A percentile compares a stretch with the other conserved stretches of the same genome.
These are phyloP conservation scores for Suaeda aralocaspica DNA, from an alignment of 148 eudicot genomes.

Conservation along the genomic window DNA sequence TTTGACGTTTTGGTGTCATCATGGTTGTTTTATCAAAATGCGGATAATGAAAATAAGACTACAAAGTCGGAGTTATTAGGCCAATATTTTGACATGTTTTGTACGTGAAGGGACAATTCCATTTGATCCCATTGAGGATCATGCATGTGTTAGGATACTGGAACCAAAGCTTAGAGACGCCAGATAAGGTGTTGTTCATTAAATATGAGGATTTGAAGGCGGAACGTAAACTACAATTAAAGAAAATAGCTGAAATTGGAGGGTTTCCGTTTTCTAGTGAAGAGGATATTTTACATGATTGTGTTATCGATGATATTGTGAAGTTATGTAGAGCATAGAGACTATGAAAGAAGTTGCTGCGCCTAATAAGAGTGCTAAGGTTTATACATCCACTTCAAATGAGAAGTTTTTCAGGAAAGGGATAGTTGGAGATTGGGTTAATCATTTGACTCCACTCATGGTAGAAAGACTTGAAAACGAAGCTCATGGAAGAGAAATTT, in stretches of 20 bases:
- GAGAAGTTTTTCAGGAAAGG: constrained; percentile 45
- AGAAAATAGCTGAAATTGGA: constrained; percentile 25
- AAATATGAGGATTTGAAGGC: constrained; percentile 36
- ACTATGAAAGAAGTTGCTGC: constrained; percentile 22
- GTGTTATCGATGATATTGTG: constrained; percentile 23
- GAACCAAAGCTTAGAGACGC: constrained; percentile 23
- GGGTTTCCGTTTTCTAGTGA: constrained; percentile 25
- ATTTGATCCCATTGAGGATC: constrained; percentile 30
- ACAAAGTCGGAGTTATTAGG: constrained; percentile 13
- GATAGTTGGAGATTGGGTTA: constrained; percentile 30
- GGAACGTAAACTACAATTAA: constrained; percentile 11
- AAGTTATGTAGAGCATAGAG: constrained; percentile 29
- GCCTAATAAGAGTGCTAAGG: constrained; percentile 8
- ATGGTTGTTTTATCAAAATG: constrained; percentile 15
- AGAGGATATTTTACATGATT: constrained; percentile 21
- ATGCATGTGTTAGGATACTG: constrained; percentile 35
- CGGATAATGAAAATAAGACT: not conserved
- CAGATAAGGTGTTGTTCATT: constrained; percentile 25
- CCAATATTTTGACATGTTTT: constrained; percentile 21
- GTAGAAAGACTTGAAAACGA: constrained; percentile 28
- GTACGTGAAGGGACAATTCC: constrained; percentile 27
- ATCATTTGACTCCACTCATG: constrained; percentile 29
- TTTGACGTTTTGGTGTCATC: constrained; percentile 29
- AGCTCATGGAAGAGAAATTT: constrained; percentile 44
- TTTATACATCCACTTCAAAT: constrained; percentile 25